Evolutionary conservation across 495 filamentous ascomycete species (phyloP).

Genomic region (Immersiella caudata): DNA sequence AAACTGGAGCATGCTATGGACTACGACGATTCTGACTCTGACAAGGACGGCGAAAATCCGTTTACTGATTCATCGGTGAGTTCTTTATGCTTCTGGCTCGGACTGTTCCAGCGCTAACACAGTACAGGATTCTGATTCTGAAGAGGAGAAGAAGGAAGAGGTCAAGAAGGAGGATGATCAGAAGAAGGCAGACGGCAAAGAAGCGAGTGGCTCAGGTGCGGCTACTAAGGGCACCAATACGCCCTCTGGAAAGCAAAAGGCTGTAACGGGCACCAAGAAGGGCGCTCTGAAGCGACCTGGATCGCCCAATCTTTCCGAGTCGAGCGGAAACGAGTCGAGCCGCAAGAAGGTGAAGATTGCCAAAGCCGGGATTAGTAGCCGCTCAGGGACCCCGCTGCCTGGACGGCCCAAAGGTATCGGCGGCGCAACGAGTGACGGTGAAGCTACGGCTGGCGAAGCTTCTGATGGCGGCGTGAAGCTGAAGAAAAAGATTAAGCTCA

Average conservation of each 20-base stretch:
- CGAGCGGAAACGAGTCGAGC: slow-evolving; percentile 84
- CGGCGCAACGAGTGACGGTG: slow-evolving; percentile 78
- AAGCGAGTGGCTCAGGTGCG: slow-evolving; percentile 63
- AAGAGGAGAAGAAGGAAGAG: slow-evolving; percentile 50
- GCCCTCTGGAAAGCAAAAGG: slow-evolving; percentile 65
- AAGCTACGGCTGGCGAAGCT: slow-evolving; percentile 74
- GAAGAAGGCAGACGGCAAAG: slow-evolving; percentile 68
- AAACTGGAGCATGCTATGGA: slow-evolving; percentile 83
- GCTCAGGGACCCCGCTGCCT: slow-evolving; percentile 57
- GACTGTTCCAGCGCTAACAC: slow-evolving; percentile 19
- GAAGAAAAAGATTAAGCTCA: slow-evolving; percentile 69
- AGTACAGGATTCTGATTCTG: slow-evolving; percentile 40
- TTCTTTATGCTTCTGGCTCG: neutral
- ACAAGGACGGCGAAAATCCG: slow-evolving; percentile 60
- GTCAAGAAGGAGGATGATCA: slow-evolving; percentile 73
- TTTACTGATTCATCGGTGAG: slow-evolving; percentile 55
- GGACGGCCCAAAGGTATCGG: slow-evolving; percentile 57
- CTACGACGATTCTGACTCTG: slow-evolving; percentile 77
- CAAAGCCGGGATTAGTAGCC: slow-evolving; percentile 51
- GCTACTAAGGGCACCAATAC: slow-evolving; percentile 74
- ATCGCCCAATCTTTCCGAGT: slow-evolving; percentile 82
- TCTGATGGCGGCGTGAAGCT: slow-evolving; percentile 65
- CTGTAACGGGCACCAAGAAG: slow-evolving; percentile 61
- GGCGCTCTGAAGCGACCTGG: slow-evolving; percentile 78
- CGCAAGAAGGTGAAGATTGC: slow-evolving; percentile 87